These are phyloP conservation scores for Fallopia convolvulus DNA, from an alignment of 148 eudicot species.

Conservation along the genomic window DNA sequence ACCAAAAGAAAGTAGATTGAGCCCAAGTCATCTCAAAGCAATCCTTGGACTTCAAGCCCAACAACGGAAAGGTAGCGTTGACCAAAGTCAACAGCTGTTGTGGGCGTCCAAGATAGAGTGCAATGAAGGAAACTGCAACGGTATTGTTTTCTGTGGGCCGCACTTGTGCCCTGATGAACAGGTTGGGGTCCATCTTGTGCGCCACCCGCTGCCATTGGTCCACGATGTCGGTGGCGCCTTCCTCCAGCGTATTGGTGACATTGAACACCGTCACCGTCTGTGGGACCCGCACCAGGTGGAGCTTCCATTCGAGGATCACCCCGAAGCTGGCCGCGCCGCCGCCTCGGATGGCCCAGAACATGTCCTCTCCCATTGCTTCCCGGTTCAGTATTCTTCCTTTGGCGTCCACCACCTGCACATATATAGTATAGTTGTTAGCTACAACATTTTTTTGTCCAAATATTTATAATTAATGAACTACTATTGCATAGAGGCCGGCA, in stretches of 20 bases:
- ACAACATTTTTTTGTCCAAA: too few species aligned
- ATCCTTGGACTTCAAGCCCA: conserved; percentile 20
- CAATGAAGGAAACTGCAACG: conserved; percentile 17
- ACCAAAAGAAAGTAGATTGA: conserved; percentile 19
- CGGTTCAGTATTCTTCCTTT: conserved; percentile 21
- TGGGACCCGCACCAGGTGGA: conserved; percentile 25
- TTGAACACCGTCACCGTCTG: conserved; percentile 24
- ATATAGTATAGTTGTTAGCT: too few species aligned
- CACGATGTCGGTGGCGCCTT: conserved; percentile 23
- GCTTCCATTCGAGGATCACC: conserved; percentile 23
- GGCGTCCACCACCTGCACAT: conserved; percentile 14
- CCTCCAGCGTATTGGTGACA: conserved; percentile 17
- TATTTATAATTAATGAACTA: too few species aligned
- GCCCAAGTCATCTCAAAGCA: conserved; percentile 33
- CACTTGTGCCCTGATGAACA: conserved; percentile 25
- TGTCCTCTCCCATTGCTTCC: conserved; percentile 23
- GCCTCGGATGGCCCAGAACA: conserved; percentile 36
- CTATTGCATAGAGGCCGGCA: too few species aligned
- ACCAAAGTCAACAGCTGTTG: conserved; percentile 10
- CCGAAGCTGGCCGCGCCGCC: conserved; percentile 27
- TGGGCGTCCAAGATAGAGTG: conserved; percentile 20
- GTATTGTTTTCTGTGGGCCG: conserved; percentile 5
- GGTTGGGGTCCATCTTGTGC: conserved; percentile 7
- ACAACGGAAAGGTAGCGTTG: conserved; percentile 14
- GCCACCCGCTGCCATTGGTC: conserved; percentile 28